Evolutionary conservation across 2,329 filamentous ascomycete species (phyloP), one percentile per base, ranked within the genome.

Genomic region (Colletotrichum musae): DNA sequence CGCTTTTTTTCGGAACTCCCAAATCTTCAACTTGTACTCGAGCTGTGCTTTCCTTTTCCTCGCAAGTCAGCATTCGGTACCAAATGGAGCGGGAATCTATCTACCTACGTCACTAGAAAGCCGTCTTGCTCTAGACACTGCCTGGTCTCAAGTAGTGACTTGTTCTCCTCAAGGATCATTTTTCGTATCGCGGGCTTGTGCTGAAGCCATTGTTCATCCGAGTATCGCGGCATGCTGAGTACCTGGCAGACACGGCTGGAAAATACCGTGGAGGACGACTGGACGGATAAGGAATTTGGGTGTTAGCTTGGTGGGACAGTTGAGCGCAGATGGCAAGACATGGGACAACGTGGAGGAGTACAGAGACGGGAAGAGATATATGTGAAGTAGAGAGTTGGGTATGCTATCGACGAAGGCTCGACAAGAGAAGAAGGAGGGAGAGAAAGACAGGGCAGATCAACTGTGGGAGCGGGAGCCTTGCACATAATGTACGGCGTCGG

Each of bases 11-110:
- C 60, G 36, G 3, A 65, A n/a, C 1, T n/a, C 41, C 61, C 66
- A 69, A 10, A 32, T 24, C 4, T 21, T 54, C 32, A 69, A 18
- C 54, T 59, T 69, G 16, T 65, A 64, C 18, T 69, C 61, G 9
- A 69, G 54, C 26, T 69, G 60, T 1, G 47, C 18, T 48, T 59
- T 59, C 0, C 60, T 64, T 9, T 21, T 1, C 6, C 21, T 16
- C 10, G 10, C 4, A 10, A 21, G 21, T 50, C 9, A 48, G 48
- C 41, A 18, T 9, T n/a, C 16, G n/a, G 5, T 47, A 36, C 12
- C 4, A 4, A 5, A 0, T 5, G 28, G 7, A 10, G 4, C 6
- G 16, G 2, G n/a, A 13, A 2, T 9, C 9, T 0, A 58, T 9
- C 9, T 0, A 58, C 60, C 7, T 24, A 54, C 65, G 53, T 68